Conservation (phyloP, 352 stramenopile species). For the Pythium folliculosum region DNA sequence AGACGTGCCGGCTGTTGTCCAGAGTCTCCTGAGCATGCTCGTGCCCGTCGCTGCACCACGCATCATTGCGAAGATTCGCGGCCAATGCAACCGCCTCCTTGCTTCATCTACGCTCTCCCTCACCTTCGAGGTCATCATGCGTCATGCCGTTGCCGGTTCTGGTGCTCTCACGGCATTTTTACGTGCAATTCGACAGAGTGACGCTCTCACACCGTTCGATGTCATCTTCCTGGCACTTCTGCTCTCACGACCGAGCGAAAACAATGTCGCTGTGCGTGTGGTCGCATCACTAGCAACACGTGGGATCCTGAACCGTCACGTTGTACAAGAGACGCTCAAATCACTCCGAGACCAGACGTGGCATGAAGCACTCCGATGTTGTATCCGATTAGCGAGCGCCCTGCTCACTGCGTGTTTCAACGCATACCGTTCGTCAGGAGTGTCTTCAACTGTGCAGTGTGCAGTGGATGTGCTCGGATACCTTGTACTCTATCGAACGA, state of each 20-base stretch:
- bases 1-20: constrained; percentile 76
- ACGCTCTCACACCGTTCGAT: constrained; percentile 59
- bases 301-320: constrained; percentile 4
- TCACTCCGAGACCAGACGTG: constrained; percentile 23
- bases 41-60: constrained; percentile 47
- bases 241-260: constrained; percentile 64
- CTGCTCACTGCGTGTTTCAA: constrained; percentile 28
- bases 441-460: constrained; percentile 3
- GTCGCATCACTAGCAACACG: constrained; percentile 13
- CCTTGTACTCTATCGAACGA: constrained; percentile 22
- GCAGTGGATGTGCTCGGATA: constrained; percentile 25
- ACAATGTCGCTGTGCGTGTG: constrained; percentile 26
- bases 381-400: constrained; percentile 22
- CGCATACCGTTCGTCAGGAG: background rate
- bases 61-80: constrained; percentile 54
- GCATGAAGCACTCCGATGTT: constrained; percentile 19
- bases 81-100: constrained; percentile 60
- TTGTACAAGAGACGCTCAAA: constrained; percentile 27
- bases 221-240: constrained; percentile 62
- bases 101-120: constrained; percentile 54
- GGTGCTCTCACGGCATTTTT: constrained; percentile 49
- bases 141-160: constrained; percentile 58
- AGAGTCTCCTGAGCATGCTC: constrained; percentile 77
- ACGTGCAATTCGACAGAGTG: constrained; percentile 42
- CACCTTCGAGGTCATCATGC: constrained; percentile 67